These are phyloP conservation scores for Cyberlindnera maritima DNA, from an alignment of 805 yeast genomes.

Conservation along the genomic window DNA sequence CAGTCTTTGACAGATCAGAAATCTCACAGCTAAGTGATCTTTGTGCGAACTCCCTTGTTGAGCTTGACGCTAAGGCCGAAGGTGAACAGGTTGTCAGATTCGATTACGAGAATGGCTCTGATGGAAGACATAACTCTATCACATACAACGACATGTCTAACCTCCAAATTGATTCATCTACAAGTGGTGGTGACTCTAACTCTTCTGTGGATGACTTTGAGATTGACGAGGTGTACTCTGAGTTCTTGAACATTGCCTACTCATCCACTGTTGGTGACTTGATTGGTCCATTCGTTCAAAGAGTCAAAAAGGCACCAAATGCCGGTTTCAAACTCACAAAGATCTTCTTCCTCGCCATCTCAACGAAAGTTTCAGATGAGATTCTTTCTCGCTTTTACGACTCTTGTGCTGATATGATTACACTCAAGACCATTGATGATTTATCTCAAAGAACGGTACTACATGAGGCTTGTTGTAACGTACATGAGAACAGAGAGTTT, in stretches of 20 bases:
- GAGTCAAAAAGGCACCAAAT: conserved; percentile 38
- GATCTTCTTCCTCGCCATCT: conserved; percentile 66
- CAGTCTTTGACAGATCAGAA: conserved; percentile 89
- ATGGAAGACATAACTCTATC: conserved; percentile 15
- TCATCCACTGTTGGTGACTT: conserved; percentile 36
- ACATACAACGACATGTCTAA: conserved; percentile 22
- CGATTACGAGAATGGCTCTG: conserved; percentile 21
- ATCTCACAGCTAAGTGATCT: conserved; percentile 81
- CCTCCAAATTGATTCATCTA: conserved; percentile 14
- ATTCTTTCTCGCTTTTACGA: conserved; percentile 45
- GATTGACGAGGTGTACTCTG: conserved; percentile 69
- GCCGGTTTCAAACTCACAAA: conserved; percentile 54
- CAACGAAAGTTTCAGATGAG: conserved; percentile 59
- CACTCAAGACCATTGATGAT: conserved; percentile 66
- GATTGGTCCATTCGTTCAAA: conserved; percentile 43
- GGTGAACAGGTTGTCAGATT: conserved; percentile 38
- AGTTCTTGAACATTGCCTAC: conserved; percentile 55
- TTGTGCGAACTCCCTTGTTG: conserved; percentile 62
- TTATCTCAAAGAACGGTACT: conserved; percentile 69
- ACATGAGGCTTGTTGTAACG: conserved; percentile 54
- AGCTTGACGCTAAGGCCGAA: conserved; percentile 68
- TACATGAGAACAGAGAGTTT: conserved; percentile 21
- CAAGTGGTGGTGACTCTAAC: neutral
- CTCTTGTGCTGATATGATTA: conserved; percentile 42
- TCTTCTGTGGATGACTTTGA: conserved; percentile 37